Conservation (phyloP, 345 rosid species). For the Turritis glabra region DNA sequence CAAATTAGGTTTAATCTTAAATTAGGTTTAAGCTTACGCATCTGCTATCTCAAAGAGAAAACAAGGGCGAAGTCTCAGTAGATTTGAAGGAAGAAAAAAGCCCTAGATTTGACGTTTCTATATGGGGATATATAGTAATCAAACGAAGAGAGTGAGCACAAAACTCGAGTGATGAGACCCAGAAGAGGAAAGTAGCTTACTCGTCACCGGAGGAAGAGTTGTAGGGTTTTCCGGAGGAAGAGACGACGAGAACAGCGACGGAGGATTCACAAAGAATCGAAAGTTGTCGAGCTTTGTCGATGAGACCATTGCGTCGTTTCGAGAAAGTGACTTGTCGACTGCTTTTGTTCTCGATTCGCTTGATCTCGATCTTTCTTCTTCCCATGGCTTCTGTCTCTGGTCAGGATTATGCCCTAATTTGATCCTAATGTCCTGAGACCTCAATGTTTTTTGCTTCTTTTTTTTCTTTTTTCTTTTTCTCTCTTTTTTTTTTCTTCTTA, state of each 20-base stretch:
- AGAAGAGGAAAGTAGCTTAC: slow-evolving; percentile 33
- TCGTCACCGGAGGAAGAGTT: slow-evolving; percentile 47
- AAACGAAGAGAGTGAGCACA: not conserved
- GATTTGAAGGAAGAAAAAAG: slow-evolving; percentile 1
- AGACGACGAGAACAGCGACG: slow-evolving; percentile 57
- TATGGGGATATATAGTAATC: no score
- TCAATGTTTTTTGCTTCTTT: slow-evolving; percentile 2
- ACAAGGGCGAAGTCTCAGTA: no score
- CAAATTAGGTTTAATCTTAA: slow-evolving; percentile 1
- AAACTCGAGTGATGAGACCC: slow-evolving; percentile 2
- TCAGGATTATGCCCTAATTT: slow-evolving; percentile 38
- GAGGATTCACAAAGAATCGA: no score
- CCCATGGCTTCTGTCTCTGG: no score
- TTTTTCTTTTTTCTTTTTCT: not conserved
- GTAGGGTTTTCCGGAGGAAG: slow-evolving; percentile 55
- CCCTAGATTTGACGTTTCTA: no score
- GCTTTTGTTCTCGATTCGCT: no score
- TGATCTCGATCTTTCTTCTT: no score
- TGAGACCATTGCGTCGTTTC: no score
- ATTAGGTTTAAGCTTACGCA: slow-evolving; percentile 13
- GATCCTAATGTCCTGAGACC: not conserved
- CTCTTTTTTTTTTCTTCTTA: not conserved
- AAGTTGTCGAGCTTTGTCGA: no score
- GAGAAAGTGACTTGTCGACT: no score
- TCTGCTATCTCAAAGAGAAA: not conserved